A percentile compares a stretch with the other conserved stretches of the same genome.
phyloP scores from a whole-genome alignment of 73 alveolate species.

The Paramecium bursaria region DNA sequence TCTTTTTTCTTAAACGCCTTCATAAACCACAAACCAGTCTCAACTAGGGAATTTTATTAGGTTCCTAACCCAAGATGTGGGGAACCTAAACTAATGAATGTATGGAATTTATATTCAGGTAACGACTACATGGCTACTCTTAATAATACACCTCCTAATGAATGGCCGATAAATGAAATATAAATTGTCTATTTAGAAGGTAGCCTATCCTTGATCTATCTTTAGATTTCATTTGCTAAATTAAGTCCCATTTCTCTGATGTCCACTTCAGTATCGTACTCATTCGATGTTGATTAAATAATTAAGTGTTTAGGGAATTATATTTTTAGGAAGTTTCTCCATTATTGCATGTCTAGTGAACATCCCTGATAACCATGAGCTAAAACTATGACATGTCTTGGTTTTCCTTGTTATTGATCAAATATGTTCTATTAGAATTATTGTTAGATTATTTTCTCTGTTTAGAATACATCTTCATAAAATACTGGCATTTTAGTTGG shows the following conservation, averaged over 20 bases:
- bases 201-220: not conserved
- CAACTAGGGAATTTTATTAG: slow-evolving; percentile 82
- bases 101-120: slow-evolving; percentile 81
- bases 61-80: slow-evolving; percentile 94
- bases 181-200: slow-evolving; percentile 1
- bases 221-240: not conserved
- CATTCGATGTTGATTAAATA: slow-evolving; percentile 10
- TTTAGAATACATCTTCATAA: slow-evolving; percentile 26
- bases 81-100: slow-evolving; percentile 88
- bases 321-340: slow-evolving; percentile 7
- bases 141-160: slow-evolving; percentile 93
- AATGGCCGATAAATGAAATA: slow-evolving; percentile 92
- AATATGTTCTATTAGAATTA: not conserved
- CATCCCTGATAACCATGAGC: slow-evolving; percentile 57
- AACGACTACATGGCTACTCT: slow-evolving; percentile 87
- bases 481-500: slow-evolving; percentile 6
- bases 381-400: slow-evolving; percentile 22
- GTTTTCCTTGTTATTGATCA: not conserved
- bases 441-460: not conserved
- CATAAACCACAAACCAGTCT: slow-evolving; percentile 96
- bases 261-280: slow-evolving; percentile 24
- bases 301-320: slow-evolving; percentile 48
- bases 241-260: not conserved
- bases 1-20: slow-evolving; percentile 86
- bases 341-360: slow-evolving; percentile 25